Evolutionary conservation across 768 basidiomycete species (phyloP).

Genomic region (Kwoniella bestiolae): DNA sequence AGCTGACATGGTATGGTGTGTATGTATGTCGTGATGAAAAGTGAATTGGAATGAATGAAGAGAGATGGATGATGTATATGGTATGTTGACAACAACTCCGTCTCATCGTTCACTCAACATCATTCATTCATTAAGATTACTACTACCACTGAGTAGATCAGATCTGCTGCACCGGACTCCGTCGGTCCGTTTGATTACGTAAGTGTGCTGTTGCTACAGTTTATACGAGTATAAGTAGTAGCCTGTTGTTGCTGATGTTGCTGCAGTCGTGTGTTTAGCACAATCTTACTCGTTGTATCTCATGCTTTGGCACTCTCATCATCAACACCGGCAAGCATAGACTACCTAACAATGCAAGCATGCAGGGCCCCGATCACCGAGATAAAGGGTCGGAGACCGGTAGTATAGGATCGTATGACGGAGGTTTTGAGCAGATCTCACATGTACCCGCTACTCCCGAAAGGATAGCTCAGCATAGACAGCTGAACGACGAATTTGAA

Average conservation of each 20-base stretch:
- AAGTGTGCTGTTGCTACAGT: neutral
- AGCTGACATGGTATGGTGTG: constrained; percentile 2
- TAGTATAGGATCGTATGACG: constrained; percentile 79
- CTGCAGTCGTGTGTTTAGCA: too few relatives aligned
- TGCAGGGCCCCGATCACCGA: neutral
- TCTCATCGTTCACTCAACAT: neutral
- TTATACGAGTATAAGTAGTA: neutral
- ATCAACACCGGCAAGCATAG: too few relatives aligned
- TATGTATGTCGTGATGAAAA: neutral
- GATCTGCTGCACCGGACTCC: neutral
- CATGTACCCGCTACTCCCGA: constrained; percentile 54
- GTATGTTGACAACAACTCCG: neutral
- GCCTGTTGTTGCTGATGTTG: neutral
- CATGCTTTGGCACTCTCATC: too few relatives aligned
- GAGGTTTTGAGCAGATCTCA: constrained; percentile 74
- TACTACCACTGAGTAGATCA: too few relatives aligned
- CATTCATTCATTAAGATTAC: too few relatives aligned
- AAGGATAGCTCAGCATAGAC: constrained; percentile 10
- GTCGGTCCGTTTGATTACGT: neutral
- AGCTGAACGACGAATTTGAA: constrained; percentile 64
- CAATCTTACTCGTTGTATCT: too few relatives aligned
- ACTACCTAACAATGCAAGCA: neutral
- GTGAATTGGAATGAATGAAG: too few relatives aligned
- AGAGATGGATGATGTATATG: neutral
- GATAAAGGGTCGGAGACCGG: too few relatives aligned